A percentile compares a stretch with the other conserved stretches of the same genome.
These are phyloP conservation scores for Metroxylon sagu DNA, from an alignment of 176 grass and related monocot species.

Conservation along the genomic window DNA sequence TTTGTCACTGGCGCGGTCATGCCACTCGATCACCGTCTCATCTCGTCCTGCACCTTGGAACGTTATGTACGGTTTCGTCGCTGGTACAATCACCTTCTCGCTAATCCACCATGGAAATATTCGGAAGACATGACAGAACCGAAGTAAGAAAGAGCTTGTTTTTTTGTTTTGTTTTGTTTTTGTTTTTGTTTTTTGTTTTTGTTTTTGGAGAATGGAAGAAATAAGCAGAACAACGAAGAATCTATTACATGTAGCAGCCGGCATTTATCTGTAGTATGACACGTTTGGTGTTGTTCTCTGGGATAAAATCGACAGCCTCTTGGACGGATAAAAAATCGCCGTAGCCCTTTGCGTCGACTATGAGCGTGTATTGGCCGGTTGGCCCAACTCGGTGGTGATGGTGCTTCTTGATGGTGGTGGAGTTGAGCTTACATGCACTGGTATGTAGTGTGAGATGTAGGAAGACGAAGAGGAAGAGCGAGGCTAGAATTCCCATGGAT, in stretches of 20 bases:
- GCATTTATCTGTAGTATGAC: constrained; percentile 73
- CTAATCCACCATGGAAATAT: constrained; percentile 16
- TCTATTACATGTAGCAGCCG: constrained; percentile 61
- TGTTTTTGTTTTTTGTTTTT: too few species aligned
- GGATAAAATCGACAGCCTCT: constrained; percentile 71
- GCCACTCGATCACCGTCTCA: constrained; percentile 84
- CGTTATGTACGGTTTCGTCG: constrained; percentile 80
- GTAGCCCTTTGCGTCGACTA: constrained; percentile 69
- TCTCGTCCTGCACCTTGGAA: constrained; percentile 72
- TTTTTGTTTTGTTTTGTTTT: too few species aligned
- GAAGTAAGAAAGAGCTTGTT: too few species aligned
- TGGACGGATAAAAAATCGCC: constrained; percentile 87
- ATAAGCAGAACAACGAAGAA: background rate
- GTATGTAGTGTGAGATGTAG: constrained; percentile 9
- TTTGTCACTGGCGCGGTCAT: constrained; percentile 76
- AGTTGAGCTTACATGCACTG: constrained; percentile 21
- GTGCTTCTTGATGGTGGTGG: constrained; percentile 14
- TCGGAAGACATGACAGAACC: too few species aligned
- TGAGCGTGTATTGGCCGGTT: constrained; percentile 39
- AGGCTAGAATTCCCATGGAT: constrained; percentile 13
- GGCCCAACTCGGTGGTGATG: constrained; percentile 41
- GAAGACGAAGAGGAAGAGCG: constrained; percentile 8
- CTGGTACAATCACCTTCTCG: constrained; percentile 87
- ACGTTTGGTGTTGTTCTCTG: constrained; percentile 60
- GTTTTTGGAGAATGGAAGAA: too few species aligned